Evolutionary conservation across 2,329 filamentous ascomycete species (phyloP).

Genomic region (Cercospora zeina): DNA sequence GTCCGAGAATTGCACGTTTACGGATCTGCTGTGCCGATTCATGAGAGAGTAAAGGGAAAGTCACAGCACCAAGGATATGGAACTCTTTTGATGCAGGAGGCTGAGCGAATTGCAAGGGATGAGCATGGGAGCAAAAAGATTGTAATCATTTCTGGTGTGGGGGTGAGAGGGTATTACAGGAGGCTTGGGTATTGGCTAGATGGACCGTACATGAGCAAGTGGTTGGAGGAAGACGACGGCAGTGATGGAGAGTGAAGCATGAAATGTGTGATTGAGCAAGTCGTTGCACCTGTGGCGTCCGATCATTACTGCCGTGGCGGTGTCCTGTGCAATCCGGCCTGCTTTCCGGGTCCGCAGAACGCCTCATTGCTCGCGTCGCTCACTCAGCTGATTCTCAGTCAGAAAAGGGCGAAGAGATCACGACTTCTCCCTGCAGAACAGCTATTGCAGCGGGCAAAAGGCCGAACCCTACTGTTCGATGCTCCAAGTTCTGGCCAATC

Average conservation of each 20-base stretch:
- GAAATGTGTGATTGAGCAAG: no score
- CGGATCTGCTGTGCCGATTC: conserved; percentile 93
- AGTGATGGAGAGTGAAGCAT: conserved; percentile 36
- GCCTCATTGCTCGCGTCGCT: no score
- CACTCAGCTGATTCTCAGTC: no score
- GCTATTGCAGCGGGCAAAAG: no score
- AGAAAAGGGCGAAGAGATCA: no score
- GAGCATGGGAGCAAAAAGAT: conserved; percentile 95
- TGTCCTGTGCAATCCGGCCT: no score
- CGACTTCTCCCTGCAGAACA: no score
- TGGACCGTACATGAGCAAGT: conserved; percentile 68
- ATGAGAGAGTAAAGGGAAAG: conserved; percentile 90
- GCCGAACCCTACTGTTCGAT: no score
- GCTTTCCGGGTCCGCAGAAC: no score
- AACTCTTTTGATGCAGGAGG: conserved; percentile 95
- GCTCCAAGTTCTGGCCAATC: no score
- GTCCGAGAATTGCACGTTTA: conserved; percentile 96
- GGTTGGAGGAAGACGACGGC: conserved; percentile 36
- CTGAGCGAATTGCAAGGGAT: conserved; percentile 88
- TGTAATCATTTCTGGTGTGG: conserved; percentile 95
- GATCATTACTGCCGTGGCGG: no score
- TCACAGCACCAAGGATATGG: conserved; percentile 99
- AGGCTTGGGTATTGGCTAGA: conserved; percentile 93
- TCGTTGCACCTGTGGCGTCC: no score
- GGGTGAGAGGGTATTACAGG: conserved; percentile 90